Evolutionary conservation across 2,329 filamentous ascomycete species (phyloP).

Genomic region (Alternaria sp.): DNA sequence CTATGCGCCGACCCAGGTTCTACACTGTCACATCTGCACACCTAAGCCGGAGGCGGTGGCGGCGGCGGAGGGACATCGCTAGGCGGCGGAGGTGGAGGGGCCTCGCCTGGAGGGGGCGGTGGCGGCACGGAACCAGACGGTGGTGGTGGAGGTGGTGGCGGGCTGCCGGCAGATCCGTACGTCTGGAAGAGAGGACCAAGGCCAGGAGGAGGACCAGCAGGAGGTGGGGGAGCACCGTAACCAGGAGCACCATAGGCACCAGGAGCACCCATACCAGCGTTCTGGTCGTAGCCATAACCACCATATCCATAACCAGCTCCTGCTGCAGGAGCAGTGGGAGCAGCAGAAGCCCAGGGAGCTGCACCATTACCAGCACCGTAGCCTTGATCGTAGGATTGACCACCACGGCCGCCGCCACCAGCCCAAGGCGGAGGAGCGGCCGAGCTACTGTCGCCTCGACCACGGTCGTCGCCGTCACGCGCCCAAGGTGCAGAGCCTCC

Average conservation of each 20-base stretch:
- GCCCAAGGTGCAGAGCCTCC: constrained; percentile 84
- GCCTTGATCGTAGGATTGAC: constrained; percentile 40
- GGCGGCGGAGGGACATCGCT: constrained; percentile 66
- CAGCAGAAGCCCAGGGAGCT: constrained; percentile 52
- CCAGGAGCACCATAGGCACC: constrained; percentile 56
- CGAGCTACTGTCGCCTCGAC: constrained; percentile 50
- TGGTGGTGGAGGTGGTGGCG: constrained; percentile 70
- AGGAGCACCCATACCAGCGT: constrained; percentile 35
- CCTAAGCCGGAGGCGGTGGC: constrained; percentile 40
- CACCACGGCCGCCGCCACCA: constrained; percentile 43
- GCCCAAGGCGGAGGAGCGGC: constrained; percentile 53
- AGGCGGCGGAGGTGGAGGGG: constrained; percentile 61
- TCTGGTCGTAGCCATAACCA: constrained; percentile 44
- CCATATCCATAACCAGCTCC: constrained; percentile 55
- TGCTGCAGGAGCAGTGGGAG: constrained; percentile 37
- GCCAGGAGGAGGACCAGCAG: constrained; percentile 59
- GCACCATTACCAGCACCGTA: constrained; percentile 45
- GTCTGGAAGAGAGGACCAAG: constrained; percentile 73
- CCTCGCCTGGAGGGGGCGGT: constrained; percentile 67
- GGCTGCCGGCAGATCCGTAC: constrained; percentile 63
- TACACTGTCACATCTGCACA: not conserved
- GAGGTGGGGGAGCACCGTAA: constrained; percentile 52
- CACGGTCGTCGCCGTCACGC: constrained; percentile 53
- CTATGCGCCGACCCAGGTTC: not conserved
- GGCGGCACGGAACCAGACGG: constrained; percentile 67